Conservation (phyloP, 2,329 filamentous ascomycete genomes). For the Aspergillus tamarii region DNA sequence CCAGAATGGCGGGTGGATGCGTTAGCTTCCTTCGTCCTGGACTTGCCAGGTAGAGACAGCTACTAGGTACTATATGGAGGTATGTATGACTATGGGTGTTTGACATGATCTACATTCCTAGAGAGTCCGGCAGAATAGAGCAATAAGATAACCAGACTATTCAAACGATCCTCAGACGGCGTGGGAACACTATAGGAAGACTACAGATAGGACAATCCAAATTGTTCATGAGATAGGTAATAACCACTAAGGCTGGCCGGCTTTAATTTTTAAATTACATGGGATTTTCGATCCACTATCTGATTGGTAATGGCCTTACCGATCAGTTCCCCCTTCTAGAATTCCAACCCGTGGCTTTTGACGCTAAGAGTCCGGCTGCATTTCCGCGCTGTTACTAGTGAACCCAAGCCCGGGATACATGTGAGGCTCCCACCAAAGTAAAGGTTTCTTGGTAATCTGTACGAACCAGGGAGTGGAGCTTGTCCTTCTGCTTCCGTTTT, state of each 20-base stretch:
- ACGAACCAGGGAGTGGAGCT: slow-evolving; percentile 5
- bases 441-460: slow-evolving; percentile 4
- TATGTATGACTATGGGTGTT: not conserved
- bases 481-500: not conserved
- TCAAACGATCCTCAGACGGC: not conserved
- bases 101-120: not conserved
- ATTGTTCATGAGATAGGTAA: not conserved
- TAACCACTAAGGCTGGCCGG: not conserved
- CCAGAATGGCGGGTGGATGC: slow-evolving; percentile 4
- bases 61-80: not conserved
- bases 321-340: slow-evolving; percentile 10
- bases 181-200: not conserved
- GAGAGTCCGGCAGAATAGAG: not conserved
- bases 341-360: slow-evolving; percentile 11
- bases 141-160: not conserved
- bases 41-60: not conserved
- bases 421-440: slow-evolving; percentile 9
- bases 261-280: not conserved
- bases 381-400: slow-evolving; percentile 10
- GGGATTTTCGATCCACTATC: not conserved
- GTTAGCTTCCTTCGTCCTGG: not conserved
- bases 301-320: not conserved
- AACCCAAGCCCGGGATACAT: slow-evolving; percentile 4
- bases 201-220: not conserved
- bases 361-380: slow-evolving; percentile 12